Conservation (phyloP, 1,284 basidiomycete species). For the Chalciporus sp. region DNA sequence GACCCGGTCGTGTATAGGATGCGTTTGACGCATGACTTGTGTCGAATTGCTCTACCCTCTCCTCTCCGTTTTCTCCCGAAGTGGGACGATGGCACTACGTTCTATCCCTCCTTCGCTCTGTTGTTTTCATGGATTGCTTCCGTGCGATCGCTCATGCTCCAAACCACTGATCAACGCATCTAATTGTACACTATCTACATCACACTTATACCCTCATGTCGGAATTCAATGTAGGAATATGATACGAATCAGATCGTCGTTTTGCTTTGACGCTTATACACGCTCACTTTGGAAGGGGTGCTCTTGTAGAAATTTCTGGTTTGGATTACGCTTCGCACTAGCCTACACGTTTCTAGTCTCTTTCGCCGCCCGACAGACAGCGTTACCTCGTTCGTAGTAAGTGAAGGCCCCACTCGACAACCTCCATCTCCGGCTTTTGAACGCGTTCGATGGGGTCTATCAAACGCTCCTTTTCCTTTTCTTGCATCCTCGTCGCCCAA, state of each 20-base stretch:
- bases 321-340: not conserved
- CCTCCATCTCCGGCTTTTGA: slow-evolving; percentile 53
- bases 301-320: too few species aligned
- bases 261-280: not conserved
- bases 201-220: slow-evolving; percentile 7
- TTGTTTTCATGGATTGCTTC: not conserved
- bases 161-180: slow-evolving; percentile 3
- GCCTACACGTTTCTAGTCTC: not conserved
- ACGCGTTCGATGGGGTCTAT: slow-evolving; percentile 60
- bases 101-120: not conserved
- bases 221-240: not conserved
- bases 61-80: not conserved
- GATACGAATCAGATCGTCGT: not conserved
- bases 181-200: slow-evolving; percentile 10
- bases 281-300: too few species aligned
- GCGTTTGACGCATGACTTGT: not conserved
- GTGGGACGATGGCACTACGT: not conserved
- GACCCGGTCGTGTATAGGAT: not conserved
- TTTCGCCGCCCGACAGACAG: too few species aligned
- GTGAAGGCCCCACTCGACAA: slow-evolving; percentile 51
- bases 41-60: not conserved
- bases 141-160: not conserved
- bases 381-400: slow-evolving; percentile 37
- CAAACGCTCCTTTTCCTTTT: slow-evolving; percentile 51
- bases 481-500: slow-evolving; percentile 65